A percentile compares a stretch with the other conserved stretches of the same genome.
Evolutionary conservation across 2,329 filamentous ascomycete genomes (phyloP).

Genomic region (Nothophoma quercina): DNA sequence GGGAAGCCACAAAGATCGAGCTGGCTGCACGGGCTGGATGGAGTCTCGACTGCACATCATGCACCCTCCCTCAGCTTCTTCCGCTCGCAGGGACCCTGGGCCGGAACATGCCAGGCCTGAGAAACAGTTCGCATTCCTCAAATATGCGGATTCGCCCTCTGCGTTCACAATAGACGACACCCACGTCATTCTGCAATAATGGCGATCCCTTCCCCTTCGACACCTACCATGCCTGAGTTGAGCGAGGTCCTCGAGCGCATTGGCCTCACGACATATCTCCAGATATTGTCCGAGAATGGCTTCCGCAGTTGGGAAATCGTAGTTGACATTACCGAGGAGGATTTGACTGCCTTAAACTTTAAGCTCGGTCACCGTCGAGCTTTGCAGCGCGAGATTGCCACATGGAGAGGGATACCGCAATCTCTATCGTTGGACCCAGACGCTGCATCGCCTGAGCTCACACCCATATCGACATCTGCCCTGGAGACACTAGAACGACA

Average conservation of each 20-base stretch:
- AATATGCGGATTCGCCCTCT: constrained; percentile 28
- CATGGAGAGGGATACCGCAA: constrained; percentile 42
- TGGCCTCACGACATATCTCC: constrained; percentile 39
- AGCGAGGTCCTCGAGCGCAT: constrained; percentile 42
- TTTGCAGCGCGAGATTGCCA: constrained; percentile 51
- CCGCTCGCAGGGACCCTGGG: constrained; percentile 15
- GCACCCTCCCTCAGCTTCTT: constrained; percentile 24
- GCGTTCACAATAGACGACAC: constrained; percentile 22
- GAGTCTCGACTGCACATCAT: constrained; percentile 20
- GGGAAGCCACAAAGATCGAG: constrained; percentile 4
- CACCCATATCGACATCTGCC: constrained; percentile 40
- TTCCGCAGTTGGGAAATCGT: constrained; percentile 50
- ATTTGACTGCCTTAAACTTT: constrained; percentile 47
- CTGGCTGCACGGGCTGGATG: neutral
- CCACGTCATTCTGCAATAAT: constrained; percentile 24
- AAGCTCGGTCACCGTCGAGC: constrained; percentile 51
- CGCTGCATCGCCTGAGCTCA: constrained; percentile 23
- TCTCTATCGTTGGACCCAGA: constrained; percentile 31
- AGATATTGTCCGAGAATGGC: constrained; percentile 43
- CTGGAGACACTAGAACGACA: constrained; percentile 37
- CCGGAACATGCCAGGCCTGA: constrained; percentile 23
- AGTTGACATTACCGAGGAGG: constrained; percentile 52
- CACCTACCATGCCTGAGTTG: constrained; percentile 32
- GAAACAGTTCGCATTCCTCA: constrained; percentile 25
- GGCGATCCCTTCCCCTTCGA: constrained; percentile 37